Conservation (phyloP, 352 stramenopile genomes). For the Pythium diclinum region DNA sequence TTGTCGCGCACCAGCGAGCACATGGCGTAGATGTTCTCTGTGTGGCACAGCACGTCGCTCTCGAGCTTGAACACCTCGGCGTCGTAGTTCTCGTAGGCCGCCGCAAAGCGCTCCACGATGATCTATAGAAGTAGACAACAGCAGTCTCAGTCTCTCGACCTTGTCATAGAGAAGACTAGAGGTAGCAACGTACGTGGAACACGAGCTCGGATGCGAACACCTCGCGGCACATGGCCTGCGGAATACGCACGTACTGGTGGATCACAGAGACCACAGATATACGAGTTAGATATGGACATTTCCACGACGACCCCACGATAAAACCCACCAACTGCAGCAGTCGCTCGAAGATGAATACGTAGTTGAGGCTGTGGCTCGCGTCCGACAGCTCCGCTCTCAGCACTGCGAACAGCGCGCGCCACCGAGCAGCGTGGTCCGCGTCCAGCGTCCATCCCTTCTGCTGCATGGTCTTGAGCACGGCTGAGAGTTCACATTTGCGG, state of each 20-base stretch:
- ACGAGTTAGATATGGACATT: not conserved
- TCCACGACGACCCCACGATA: not conserved
- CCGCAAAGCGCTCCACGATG: conserved; percentile 57
- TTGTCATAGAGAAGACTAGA: not conserved
- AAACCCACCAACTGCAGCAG: conserved; percentile 49
- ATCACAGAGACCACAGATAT: not conserved
- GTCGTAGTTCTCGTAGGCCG: conserved; percentile 46
- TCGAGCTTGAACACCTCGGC: conserved; percentile 68
- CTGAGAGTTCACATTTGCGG: not conserved
- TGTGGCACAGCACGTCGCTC: conserved; percentile 57
- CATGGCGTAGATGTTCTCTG: conserved; percentile 52
- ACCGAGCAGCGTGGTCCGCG: conserved; percentile 45
- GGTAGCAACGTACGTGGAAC: conserved; percentile 42
- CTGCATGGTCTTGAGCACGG: conserved; percentile 34
- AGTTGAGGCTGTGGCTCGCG: conserved; percentile 32
- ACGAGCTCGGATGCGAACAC: conserved; percentile 65
- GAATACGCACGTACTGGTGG: conserved; percentile 31
- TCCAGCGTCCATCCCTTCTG: conserved; percentile 45
- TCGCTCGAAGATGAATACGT: conserved; percentile 63
- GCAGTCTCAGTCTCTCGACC: not conserved
- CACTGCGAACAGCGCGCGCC: conserved; percentile 45
- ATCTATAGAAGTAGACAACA: conserved; percentile 30
- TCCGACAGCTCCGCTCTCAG: conserved; percentile 47
- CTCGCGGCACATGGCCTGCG: conserved; percentile 24
- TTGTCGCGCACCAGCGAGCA: conserved; percentile 44